These are phyloP conservation scores for Phialophora expanda DNA, from an alignment of 2,329 filamentous ascomycete species.

Conservation along the genomic window DNA sequence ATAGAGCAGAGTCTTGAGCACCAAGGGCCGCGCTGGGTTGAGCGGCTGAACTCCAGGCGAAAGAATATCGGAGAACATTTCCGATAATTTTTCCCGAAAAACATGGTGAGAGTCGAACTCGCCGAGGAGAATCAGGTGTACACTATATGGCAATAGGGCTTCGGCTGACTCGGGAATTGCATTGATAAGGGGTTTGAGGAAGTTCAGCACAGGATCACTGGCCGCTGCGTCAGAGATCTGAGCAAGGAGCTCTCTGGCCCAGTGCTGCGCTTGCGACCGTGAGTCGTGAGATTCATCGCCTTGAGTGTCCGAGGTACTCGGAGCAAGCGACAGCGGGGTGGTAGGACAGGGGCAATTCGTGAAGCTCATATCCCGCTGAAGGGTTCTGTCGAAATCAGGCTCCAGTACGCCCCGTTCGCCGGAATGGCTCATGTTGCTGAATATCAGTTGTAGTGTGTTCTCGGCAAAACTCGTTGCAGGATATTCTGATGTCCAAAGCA, in stretches of 20 bases:
- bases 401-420: constrained; percentile 46
- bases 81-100: constrained; percentile 69
- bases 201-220: constrained; percentile 70
- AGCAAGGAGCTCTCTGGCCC: constrained; percentile 67
- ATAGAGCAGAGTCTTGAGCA: constrained; percentile 83
- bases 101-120: constrained; percentile 63
- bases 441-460: constrained; percentile 51
- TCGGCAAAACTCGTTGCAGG: constrained; percentile 45
- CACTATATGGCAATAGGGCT: constrained; percentile 77
- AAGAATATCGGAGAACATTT: constrained; percentile 63
- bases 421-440: constrained; percentile 44
- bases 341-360: constrained; percentile 48
- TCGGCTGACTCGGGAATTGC: constrained; percentile 72
- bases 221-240: constrained; percentile 65
- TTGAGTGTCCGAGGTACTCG: not conserved
- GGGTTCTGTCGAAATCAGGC: constrained; percentile 44
- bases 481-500: constrained; percentile 32
- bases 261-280: constrained; percentile 45
- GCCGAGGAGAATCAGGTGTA: constrained; percentile 77
- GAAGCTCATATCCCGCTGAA: constrained; percentile 52
- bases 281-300: not conserved
- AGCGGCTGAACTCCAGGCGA: constrained; percentile 41
- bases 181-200: constrained; percentile 69
- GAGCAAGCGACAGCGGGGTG: constrained; percentile 27
- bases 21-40: constrained; percentile 69